A percentile compares a stretch with the other conserved stretches of the same genome.
phyloP scores from a whole-genome alignment of 345 rosid species.

The Linum trigynum region DNA sequence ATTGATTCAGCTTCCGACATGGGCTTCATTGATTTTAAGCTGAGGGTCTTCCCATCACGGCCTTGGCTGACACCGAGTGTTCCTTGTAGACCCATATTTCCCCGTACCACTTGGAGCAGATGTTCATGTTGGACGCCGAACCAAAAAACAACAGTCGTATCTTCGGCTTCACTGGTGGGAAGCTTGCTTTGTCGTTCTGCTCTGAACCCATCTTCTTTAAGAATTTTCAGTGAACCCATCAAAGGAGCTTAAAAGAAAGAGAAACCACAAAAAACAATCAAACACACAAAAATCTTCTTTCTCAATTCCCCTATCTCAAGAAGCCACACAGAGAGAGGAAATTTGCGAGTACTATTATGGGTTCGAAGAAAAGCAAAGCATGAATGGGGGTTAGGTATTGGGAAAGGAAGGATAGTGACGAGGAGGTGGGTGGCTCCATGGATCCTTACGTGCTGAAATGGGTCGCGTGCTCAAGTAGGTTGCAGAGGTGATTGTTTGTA shows the following conservation, averaged over 20 bases:
- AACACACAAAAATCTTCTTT: background rate
- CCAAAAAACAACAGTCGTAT: conserved; percentile 28
- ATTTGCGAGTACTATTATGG: too few species aligned
- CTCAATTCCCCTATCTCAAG: conserved; percentile 8
- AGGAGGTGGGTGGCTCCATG: too few species aligned
- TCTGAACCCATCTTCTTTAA: conserved; percentile 54
- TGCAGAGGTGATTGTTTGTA: too few species aligned
- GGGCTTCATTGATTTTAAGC: conserved; percentile 19
- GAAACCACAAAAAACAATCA: too few species aligned
- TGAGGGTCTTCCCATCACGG: conserved; percentile 56
- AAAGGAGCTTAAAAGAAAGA: too few species aligned
- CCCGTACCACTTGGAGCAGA: conserved; percentile 29
- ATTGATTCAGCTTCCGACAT: background rate
- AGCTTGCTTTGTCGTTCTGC: conserved; percentile 67
- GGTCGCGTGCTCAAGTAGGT: too few species aligned
- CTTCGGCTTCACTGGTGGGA: conserved; percentile 48
- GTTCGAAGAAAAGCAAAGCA: too few species aligned
- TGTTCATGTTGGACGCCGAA: conserved; percentile 9
- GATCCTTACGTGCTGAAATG: too few species aligned
- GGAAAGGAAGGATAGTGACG: too few species aligned
- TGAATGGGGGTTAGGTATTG: too few species aligned
- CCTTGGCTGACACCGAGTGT: conserved; percentile 48
- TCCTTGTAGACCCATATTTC: conserved; percentile 42
- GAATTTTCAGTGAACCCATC: background rate
- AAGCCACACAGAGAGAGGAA: background rate